A percentile compares a stretch with the other conserved stretches of the same genome.
Evolutionary conservation across 164 flowering plant species (phyloP).

Genomic region (Tinospora cordifolia): DNA sequence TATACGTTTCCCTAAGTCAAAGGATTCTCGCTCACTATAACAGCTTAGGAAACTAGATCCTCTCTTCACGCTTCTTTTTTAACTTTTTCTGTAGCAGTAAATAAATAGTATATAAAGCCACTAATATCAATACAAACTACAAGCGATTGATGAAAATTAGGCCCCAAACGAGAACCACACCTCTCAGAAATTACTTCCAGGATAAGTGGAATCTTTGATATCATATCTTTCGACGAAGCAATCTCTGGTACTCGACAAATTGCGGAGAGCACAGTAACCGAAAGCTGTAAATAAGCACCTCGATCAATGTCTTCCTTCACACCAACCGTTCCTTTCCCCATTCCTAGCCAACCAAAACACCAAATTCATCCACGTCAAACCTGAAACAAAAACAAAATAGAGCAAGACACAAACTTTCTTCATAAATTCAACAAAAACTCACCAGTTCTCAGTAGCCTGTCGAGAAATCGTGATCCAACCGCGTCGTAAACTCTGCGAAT

Average conservation of each 20-base stretch:
- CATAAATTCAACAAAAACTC: slow-evolving; percentile 3
- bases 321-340: slow-evolving; percentile 48
- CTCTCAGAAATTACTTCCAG: slow-evolving; percentile 41
- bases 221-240: slow-evolving; percentile 74
- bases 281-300: slow-evolving; percentile 68
- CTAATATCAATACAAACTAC: neutral
- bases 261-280: slow-evolving; percentile 63
- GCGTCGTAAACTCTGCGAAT: slow-evolving; percentile 57
- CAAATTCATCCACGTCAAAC: neutral
- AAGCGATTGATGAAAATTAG: neutral
- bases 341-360: slow-evolving; percentile 29
- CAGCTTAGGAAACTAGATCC: neutral
- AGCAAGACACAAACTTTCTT: neutral
- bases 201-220: slow-evolving; percentile 53
- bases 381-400: neutral
- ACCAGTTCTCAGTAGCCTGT: slow-evolving; percentile 87
- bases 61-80: neutral
- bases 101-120: no score
- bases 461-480: slow-evolving; percentile 62
- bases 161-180: slow-evolving; percentile 26
- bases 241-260: slow-evolving; percentile 79
- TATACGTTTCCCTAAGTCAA: no score
- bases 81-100: neutral
- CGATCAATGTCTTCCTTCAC: slow-evolving; percentile 33
- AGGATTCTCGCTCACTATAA: neutral